Evolutionary conservation across 1,284 basidiomycete species (phyloP).

Genomic region (Microbotryum scabiosae): DNA sequence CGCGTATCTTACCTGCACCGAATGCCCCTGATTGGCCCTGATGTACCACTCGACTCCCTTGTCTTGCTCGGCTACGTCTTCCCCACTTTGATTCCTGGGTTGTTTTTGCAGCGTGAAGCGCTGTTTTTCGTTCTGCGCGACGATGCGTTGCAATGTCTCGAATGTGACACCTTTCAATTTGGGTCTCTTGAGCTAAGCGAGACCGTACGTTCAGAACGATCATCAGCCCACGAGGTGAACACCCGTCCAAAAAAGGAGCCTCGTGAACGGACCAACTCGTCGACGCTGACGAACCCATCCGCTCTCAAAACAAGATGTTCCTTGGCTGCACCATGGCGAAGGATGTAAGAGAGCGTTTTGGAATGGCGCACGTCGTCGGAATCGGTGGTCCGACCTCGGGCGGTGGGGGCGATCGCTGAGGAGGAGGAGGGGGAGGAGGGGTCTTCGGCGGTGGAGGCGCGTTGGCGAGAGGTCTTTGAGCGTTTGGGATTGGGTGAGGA

Average conservation of each 20-base stretch:
- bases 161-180: slow-evolving; percentile 52
- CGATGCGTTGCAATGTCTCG: slow-evolving; percentile 57
- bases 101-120: slow-evolving; percentile 61
- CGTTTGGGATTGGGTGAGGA: too few relatives aligned
- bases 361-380: slow-evolving; percentile 50
- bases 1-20: slow-evolving; percentile 53
- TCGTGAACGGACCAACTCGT: too few relatives aligned
- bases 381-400: slow-evolving; percentile 41
- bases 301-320: slow-evolving; percentile 63
- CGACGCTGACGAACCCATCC: slow-evolving; percentile 70
- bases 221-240: too few relatives aligned
- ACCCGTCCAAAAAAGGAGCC: too few relatives aligned
- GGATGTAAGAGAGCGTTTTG: slow-evolving; percentile 72
- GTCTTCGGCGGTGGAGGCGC: too few relatives aligned
- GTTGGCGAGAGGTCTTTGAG: too few relatives aligned
- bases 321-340: slow-evolving; percentile 71
- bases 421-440: too few relatives aligned
- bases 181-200: slow-evolving; percentile 49
- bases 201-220: not conserved
- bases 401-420: slow-evolving; percentile 1
- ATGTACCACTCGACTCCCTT: slow-evolving; percentile 59
- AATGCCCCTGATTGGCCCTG: slow-evolving; percentile 89
- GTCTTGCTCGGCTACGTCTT: slow-evolving; percentile 23
- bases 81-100: slow-evolving; percentile 33
- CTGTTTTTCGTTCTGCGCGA: slow-evolving; percentile 64